Percentiles rank a stretch among this genome's conserved stretches.
phyloP scores from a whole-genome alignment of 176 grass and related monocot genomes.

The Elaeis guineensis region DNA sequence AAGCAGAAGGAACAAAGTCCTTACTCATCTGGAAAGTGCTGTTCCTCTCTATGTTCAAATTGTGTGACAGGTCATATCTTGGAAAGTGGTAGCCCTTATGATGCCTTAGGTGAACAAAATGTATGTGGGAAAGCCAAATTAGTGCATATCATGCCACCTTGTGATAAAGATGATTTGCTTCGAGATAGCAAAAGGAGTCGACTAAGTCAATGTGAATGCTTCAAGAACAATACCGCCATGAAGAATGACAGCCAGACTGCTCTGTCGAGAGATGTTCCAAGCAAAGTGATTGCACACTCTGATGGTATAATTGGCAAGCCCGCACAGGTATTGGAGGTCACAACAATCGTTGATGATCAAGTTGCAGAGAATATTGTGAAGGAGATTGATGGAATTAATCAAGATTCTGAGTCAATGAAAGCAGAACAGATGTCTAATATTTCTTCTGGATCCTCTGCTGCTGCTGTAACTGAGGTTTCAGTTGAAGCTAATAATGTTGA shows the following conservation, averaged over 20 bases:
- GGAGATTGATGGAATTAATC: constrained; percentile 18
- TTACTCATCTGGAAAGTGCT: constrained; percentile 33
- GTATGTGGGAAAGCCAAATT: constrained; percentile 21
- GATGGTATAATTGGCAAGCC: constrained; percentile 12
- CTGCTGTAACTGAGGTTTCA: constrained; percentile 66
- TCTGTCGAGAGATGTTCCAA: constrained; percentile 39
- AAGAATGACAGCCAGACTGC: constrained; percentile 24
- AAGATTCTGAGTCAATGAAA: constrained; percentile 32
- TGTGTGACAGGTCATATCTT: constrained; percentile 30
- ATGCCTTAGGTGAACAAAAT: constrained; percentile 29
- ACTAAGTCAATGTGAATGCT: constrained; percentile 35
- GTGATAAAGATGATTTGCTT: constrained; percentile 29
- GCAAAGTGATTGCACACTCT: constrained; percentile 29
- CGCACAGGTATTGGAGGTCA: constrained; percentile 31
- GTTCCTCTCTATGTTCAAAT: constrained; percentile 33
- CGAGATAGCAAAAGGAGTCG: constrained; percentile 36
- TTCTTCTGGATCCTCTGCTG: constrained; percentile 72
- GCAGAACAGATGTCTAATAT: constrained; percentile 38
- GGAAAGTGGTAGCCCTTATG: constrained; percentile 22
- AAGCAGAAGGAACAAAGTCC: constrained; percentile 31
- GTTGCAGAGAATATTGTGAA: constrained; percentile 16
- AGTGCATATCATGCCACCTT: constrained; percentile 15
- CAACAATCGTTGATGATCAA: constrained; percentile 14
- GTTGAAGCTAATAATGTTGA: constrained; percentile 42
- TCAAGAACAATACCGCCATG: constrained; percentile 32